Evolutionary conservation across 352 stramenopile species (phyloP).

Genomic region (Phytophthora palmivora): DNA sequence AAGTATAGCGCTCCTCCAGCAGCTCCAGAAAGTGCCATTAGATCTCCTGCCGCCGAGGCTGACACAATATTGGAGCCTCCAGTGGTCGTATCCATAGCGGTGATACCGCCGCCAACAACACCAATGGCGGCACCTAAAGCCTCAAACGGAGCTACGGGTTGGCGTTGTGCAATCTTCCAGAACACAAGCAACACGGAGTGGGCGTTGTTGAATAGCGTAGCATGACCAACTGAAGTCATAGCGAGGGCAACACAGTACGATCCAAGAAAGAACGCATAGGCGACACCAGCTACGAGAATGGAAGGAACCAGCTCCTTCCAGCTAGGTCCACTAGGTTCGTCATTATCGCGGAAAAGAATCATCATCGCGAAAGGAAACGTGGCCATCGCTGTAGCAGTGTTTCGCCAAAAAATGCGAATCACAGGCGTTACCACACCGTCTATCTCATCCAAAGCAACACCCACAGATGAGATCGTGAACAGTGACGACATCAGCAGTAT

Average conservation of each 20-base stretch:
- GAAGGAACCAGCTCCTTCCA: slow-evolving; percentile 45
- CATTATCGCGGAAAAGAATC: slow-evolving; percentile 42
- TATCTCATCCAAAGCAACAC: slow-evolving; percentile 77
- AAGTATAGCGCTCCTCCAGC: slow-evolving; percentile 82
- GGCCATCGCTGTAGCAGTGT: slow-evolving; percentile 68
- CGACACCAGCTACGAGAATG: slow-evolving; percentile 56
- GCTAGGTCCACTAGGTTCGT: slow-evolving; percentile 31
- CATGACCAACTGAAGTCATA: slow-evolving; percentile 83
- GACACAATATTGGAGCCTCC: slow-evolving; percentile 52
- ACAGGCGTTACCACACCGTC: slow-evolving; percentile 60
- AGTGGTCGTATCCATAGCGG: slow-evolving; percentile 62
- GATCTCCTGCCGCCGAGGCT: slow-evolving; percentile 60
- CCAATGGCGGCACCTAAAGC: slow-evolving; percentile 72
- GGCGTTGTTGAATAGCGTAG: slow-evolving; percentile 85
- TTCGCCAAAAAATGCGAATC: slow-evolving; percentile 90
- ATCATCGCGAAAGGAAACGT: slow-evolving; percentile 57
- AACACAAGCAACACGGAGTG: slow-evolving; percentile 85
- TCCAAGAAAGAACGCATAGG: slow-evolving; percentile 79
- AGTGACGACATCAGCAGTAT: slow-evolving; percentile 68
- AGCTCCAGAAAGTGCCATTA: slow-evolving; percentile 74
- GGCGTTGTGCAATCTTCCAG: slow-evolving; percentile 65
- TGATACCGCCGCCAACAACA: slow-evolving; percentile 74
- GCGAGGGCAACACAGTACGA: slow-evolving; percentile 75
- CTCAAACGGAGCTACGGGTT: slow-evolving; percentile 70
- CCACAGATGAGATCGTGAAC: slow-evolving; percentile 81